phyloP scores from a whole-genome alignment of 2,329 filamentous ascomycete species.

The Albophoma yamanashiensis region DNA sequence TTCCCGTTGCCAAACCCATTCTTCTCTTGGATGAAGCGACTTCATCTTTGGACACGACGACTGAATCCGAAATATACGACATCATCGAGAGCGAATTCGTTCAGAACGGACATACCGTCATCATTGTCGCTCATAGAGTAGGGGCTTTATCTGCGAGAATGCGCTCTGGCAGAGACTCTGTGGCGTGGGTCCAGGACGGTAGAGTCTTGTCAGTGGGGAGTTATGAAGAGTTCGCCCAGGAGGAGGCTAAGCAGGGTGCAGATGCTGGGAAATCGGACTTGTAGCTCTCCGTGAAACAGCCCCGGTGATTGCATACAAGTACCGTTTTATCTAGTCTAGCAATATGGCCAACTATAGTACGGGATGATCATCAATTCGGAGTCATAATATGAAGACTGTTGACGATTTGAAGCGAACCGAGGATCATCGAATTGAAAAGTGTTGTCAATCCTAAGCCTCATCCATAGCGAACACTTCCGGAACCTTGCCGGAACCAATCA shows the following conservation, averaged over 20 bases:
- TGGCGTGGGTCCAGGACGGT: neutral
- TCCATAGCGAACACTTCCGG: slow-evolving; percentile 34
- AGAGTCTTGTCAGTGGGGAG: neutral
- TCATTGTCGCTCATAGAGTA: neutral
- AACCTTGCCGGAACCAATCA: slow-evolving; percentile 57
- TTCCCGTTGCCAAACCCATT: neutral
- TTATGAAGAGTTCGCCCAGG: neutral
- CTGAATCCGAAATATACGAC: neutral
- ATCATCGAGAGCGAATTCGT: neutral
- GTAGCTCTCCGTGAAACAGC: neutral
- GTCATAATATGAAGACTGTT: neutral
- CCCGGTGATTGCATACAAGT: neutral
- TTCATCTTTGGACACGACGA: neutral
- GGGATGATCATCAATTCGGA: neutral
- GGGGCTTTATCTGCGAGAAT: neutral
- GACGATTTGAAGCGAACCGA: neutral
- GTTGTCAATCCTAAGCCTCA: slow-evolving; percentile 2
- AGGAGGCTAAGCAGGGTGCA: neutral
- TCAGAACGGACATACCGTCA: neutral
- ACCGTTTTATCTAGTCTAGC: neutral
- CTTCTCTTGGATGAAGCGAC: neutral
- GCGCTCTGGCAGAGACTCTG: neutral
- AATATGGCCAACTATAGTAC: neutral
- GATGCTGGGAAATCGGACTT: neutral
- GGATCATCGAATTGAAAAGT: neutral